Percentiles rank a stretch among this genome's conserved stretches.
phyloP scores from a whole-genome alignment of 306 rosid species.

The Herpetospermum pedunculosum region DNA sequence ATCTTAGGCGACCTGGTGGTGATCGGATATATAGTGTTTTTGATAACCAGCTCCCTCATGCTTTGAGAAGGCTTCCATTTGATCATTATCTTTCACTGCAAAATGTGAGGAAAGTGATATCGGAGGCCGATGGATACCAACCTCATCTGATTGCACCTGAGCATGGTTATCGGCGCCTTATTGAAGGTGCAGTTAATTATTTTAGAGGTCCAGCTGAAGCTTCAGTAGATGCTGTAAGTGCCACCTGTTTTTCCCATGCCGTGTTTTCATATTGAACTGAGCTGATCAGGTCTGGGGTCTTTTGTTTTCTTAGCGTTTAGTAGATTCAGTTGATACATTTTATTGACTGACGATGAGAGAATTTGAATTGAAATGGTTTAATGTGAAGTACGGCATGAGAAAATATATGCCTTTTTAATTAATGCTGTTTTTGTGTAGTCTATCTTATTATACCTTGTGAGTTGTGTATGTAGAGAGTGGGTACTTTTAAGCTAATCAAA shows the following conservation, averaged over 20 bases:
- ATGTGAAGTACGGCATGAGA: neutral
- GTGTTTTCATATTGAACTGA: neutral
- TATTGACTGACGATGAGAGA: neutral
- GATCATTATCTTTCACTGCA: constrained; percentile 33
- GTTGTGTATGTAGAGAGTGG: neutral
- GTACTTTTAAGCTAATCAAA: neutral
- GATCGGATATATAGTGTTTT: constrained; percentile 36
- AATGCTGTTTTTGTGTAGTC: neutral
- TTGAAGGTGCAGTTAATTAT: constrained; percentile 30
- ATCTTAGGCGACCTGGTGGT: constrained; percentile 44
- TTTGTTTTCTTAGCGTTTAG: neutral
- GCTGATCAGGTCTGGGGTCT: neutral
- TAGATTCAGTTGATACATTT: neutral
- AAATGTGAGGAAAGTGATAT: constrained; percentile 36
- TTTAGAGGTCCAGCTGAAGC: constrained; percentile 45
- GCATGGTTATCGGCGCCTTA: constrained; percentile 43
- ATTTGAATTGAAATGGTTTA: neutral
- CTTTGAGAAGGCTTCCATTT: constrained; percentile 38
- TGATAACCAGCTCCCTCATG: constrained; percentile 41
- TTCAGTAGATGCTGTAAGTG: constrained; percentile 40
- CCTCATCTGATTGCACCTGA: constrained; percentile 54
- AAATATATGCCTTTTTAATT: neutral
- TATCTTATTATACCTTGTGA: neutral
- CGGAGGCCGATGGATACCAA: constrained; percentile 46
- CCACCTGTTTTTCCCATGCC: neutral